Conservation (phyloP, 139 green algal genomes). For the Chlamydomonas eustigma region DNA sequence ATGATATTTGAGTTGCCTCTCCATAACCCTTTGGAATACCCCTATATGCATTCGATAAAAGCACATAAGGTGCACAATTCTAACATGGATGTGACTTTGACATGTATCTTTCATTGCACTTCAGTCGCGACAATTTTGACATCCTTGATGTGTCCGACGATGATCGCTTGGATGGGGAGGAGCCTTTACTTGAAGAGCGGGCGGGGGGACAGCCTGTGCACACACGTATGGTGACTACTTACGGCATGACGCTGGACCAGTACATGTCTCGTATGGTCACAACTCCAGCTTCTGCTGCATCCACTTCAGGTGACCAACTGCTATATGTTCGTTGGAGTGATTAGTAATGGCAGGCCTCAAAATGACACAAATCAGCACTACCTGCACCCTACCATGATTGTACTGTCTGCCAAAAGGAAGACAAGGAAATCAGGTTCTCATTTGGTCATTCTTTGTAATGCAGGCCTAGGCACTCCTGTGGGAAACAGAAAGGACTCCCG, state of each 20-base stretch:
- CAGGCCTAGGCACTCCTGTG: no score
- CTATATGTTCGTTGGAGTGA: no score
- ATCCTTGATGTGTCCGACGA: background rate
- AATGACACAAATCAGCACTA: no score
- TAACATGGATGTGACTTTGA: background rate
- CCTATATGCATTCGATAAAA: background rate
- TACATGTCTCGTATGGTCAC: conserved; percentile 40
- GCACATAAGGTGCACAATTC: background rate
- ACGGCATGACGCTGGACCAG: conserved; percentile 31
- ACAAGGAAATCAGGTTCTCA: no score
- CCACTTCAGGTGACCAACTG: conserved; percentile 35
- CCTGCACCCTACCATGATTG: no score
- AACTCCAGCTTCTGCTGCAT: conserved; percentile 27
- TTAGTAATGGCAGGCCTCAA: no score
- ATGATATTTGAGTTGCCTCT: background rate
- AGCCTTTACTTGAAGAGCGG: background rate
- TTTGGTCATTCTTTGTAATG: no score
- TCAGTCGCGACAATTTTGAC: background rate
- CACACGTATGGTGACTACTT: background rate
- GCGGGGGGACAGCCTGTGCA: background rate
- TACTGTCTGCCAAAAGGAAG: no score
- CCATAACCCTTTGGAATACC: background rate
- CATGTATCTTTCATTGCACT: background rate
- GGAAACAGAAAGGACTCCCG: no score
- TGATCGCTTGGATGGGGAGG: background rate